Base-by-base conservation (phyloP, 345 rosid genomes). In the Eucalyptus brandiana region DNA sequence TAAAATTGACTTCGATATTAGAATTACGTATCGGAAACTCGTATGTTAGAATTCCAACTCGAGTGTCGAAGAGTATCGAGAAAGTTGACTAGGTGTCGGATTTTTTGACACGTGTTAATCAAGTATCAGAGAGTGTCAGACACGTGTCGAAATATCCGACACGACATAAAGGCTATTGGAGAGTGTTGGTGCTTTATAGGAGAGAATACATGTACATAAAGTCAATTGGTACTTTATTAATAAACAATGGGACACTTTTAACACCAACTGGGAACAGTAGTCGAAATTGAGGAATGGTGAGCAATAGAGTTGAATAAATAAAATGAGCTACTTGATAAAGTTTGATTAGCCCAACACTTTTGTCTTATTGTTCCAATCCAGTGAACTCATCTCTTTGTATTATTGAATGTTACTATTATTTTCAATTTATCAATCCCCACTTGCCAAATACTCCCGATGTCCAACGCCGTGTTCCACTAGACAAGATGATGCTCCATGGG, bases 51-150 rank as follows among this genome's bases (percentile, higher is more conserved):
- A 45, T 9, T 45, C 47, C 1, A 45, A 9, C 12, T 45, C 12
- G 4, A 45, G 47, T 45, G 12, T 45, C 47, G 47, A 9, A 45
- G 12, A 45, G 47, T 45, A 45, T 45, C 12, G 47, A 1, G 4
- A 45, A 45, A 45, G 4, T 45, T 45, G 47, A 45, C 4, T 1
- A 45, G 47, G 12, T 9, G 47, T 45, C 12, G 4, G 12, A 40
- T 45, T 45, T 45, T 45, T 0, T 12, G 3, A 45, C 47, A 45
- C 47, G 3, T 45, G 47, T 45, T 45, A 12, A 45, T 4, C 47
- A 4, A 45, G 47, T 45, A 1, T 45, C 12, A 4, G 40, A 40
- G 40, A 40, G 40, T 40, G 40, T 49, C 17, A 0, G 0, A 49
- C 51, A 49, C 5, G 17, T 49, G 17, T 49, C 1, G 2, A 49